These are phyloP conservation scores for Termitomyces sp. DNA, from an alignment of 768 basidiomycete genomes.

Conservation along the genomic window DNA sequence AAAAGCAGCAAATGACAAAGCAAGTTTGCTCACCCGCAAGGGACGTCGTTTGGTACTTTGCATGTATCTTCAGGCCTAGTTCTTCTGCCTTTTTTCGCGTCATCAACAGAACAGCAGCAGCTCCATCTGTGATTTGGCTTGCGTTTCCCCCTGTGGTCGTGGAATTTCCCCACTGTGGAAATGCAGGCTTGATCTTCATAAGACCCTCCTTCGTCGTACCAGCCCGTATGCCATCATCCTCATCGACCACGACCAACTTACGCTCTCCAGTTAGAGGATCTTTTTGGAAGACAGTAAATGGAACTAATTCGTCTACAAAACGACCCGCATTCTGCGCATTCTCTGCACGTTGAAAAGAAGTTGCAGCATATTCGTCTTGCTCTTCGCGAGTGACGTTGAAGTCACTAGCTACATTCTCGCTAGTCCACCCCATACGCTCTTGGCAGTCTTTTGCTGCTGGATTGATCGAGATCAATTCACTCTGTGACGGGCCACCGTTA, in stretches of 20 bases:
- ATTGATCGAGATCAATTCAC: slow-evolving; percentile 55
- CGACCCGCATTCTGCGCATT: slow-evolving; percentile 61
- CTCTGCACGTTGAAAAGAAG: slow-evolving; percentile 77
- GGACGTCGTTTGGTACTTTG: slow-evolving; percentile 70
- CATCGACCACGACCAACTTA: slow-evolving; percentile 46
- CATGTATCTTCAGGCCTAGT: slow-evolving; percentile 68
- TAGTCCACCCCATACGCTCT: slow-evolving; percentile 86
- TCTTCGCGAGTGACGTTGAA: slow-evolving; percentile 67
- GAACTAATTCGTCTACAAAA: slow-evolving; percentile 69
- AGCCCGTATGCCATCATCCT: slow-evolving; percentile 76
- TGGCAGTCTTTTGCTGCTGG: slow-evolving; percentile 54
- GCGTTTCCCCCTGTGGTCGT: slow-evolving; percentile 85
- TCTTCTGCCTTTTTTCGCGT: slow-evolving; percentile 72
- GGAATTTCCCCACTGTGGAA: slow-evolving; percentile 75
- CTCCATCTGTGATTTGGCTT: slow-evolving; percentile 81
- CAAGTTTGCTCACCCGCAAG: slow-evolving; percentile 45
- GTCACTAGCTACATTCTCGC: slow-evolving; percentile 78
- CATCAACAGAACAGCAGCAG: slow-evolving; percentile 81
- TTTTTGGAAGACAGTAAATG: slow-evolving; percentile 62
- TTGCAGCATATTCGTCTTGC: slow-evolving; percentile 71
- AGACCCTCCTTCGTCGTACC: slow-evolving; percentile 67
- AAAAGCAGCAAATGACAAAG: not conserved
- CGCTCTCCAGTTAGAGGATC: slow-evolving; percentile 51
- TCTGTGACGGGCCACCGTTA: slow-evolving; percentile 52
- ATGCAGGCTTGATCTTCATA: slow-evolving; percentile 64